Evolutionary conservation across 192 early-diverging fungal species (phyloP), one percentile per base, ranked within the genome.

Genomic region (Podila minutissima): DNA sequence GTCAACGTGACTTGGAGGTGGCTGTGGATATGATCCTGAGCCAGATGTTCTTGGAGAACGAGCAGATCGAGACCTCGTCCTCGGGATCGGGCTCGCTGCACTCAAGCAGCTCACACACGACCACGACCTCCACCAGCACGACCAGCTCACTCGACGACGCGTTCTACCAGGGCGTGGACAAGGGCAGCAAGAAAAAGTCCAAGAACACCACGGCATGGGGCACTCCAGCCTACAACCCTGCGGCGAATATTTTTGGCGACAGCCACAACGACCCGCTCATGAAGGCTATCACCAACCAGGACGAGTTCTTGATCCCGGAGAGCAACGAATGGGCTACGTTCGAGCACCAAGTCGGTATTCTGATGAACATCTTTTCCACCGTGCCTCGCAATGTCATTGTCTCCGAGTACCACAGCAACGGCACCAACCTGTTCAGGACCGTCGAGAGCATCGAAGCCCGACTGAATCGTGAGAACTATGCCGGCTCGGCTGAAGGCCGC

Each of bases 241-340:
- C 28, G 9, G 31, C 41, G 12, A 29, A 29, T 20, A 37, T 38
- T 33, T n/a, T 63, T 37, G 33, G 71, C 62, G 28, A 69, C 35
- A 31, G n/a, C 10, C 65, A 72, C 2, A 69, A 60, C 13, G 67
- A 81, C 61, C 61, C 61, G 4, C 53, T 81, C 41, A 51, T 73
- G 33, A 69, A 61, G 32, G 51, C 71, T 2, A 58, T 81, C 5
- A 66, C 69, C 9, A 29, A 22, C 28, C 77, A 81, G 67, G 77
- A 81, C 31, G 71, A 65, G 29, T 73, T 81, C 29, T 81, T 81
- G 55, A 81, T 81, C 19, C 77, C 77, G 1, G 77, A 81, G 35
- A 73, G 66, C 67, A 81, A 81, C 33, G 71, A 81, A 2, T 81
- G 77, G 77, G 77, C 71, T 6, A 81, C 77, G 22, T 81, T 81